A percentile compares a stretch with the other conserved stretches of the same genome.
Evolutionary conservation across 2,329 filamentous ascomycete species (phyloP).

Genomic region (Fusarium mexicanum): DNA sequence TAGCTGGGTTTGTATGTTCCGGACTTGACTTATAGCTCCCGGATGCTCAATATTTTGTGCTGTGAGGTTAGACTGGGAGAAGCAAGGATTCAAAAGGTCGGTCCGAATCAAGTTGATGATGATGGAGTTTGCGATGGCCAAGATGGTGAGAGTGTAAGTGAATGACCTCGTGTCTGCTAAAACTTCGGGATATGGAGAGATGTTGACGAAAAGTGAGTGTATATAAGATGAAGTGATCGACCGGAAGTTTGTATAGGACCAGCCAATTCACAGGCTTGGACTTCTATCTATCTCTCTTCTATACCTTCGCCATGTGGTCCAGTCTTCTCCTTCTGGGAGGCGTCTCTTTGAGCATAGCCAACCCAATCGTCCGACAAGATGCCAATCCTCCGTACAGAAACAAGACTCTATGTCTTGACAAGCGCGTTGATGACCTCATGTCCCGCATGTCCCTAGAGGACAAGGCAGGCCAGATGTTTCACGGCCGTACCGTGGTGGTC

Average conservation of each 20-base stretch:
- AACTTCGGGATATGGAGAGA: neutral
- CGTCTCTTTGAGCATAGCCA: constrained; percentile 22
- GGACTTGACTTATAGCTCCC: neutral
- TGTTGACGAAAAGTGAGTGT: neutral
- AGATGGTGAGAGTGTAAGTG: neutral
- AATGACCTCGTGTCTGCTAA: neutral
- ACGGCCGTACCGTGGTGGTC: constrained; percentile 36
- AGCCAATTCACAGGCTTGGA: neutral
- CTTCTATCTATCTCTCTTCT: neutral
- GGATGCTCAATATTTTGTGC: neutral
- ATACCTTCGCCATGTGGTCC: constrained; percentile 20
- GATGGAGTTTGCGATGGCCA: neutral
- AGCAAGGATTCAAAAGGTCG: constrained; percentile 9
- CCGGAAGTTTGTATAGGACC: neutral
- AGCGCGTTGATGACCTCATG: constrained; percentile 58
- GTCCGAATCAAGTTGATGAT: constrained; percentile 19
- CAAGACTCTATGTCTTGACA: constrained; percentile 49
- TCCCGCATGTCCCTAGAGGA: constrained; percentile 58
- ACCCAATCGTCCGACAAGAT: constrained; percentile 21
- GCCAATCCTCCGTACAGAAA: constrained; percentile 26
- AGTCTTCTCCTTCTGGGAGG: constrained; percentile 22
- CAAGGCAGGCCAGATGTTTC: constrained; percentile 60
- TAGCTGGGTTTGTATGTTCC: neutral
- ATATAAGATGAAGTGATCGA: constrained; percentile 5
- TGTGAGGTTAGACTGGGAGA: neutral